Conservation (phyloP, 2,329 filamentous ascomycete genomes). For the Alternaria novae-zelandiae region DNA sequence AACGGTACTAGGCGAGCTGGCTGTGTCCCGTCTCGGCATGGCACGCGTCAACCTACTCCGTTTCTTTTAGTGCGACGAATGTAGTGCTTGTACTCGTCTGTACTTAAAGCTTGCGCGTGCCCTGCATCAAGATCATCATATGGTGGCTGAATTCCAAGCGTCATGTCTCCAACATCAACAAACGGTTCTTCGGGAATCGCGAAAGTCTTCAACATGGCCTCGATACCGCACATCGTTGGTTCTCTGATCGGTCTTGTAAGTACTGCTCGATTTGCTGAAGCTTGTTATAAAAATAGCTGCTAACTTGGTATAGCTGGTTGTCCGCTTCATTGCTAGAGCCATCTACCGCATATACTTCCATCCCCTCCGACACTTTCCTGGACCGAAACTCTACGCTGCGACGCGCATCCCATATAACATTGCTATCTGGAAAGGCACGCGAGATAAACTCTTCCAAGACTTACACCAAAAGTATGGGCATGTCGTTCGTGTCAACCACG, state of each 20-base stretch:
- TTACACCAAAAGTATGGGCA: slow-evolving; percentile 51
- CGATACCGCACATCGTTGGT: slow-evolving; percentile 4
- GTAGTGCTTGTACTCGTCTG: neutral
- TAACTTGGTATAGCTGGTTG: slow-evolving; percentile 15
- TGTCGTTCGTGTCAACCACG: slow-evolving; percentile 50
- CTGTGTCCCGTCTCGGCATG: neutral
- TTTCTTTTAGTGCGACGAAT: neutral
- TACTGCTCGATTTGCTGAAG: neutral
- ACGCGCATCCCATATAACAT: slow-evolving; percentile 44
- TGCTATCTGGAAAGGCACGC: slow-evolving; percentile 29
- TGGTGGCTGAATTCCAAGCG: neutral
- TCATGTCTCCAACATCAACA: slow-evolving; percentile 9
- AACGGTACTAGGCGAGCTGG: neutral
- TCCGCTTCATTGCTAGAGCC: slow-evolving; percentile 23
- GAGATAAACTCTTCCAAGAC: slow-evolving; percentile 26
- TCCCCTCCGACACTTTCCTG: slow-evolving; percentile 49
- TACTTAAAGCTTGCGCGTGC: slow-evolving; percentile 1
- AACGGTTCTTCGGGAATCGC: neutral
- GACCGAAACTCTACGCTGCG: slow-evolving; percentile 47
- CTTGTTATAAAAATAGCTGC: neutral
- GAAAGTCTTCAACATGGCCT: slow-evolving; percentile 1
- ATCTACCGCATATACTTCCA: slow-evolving; percentile 50
- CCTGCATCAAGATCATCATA: neutral
- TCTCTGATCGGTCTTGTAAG: slow-evolving; percentile 9
- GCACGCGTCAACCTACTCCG: neutral